A percentile compares a stretch with the other conserved stretches of the same genome.
Evolutionary conservation across 805 yeast species (phyloP).

Genomic region (Pichia pseudocactophila): DNA sequence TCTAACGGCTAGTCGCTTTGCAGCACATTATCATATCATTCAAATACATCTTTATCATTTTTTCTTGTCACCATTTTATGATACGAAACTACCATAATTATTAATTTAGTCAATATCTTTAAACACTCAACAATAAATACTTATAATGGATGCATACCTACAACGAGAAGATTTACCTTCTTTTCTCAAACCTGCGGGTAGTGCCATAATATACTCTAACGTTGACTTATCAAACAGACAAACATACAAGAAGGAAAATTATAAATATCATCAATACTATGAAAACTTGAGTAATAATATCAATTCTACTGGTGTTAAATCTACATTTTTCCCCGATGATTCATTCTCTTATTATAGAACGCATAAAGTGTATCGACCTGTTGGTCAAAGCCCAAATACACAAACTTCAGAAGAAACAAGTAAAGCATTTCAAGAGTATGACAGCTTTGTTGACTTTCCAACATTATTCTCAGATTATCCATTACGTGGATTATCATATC

Average conservation of each 20-base stretch:
- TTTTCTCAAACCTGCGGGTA: conserved; percentile 14
- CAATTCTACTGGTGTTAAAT: neutral
- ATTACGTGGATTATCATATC: conserved; percentile 37
- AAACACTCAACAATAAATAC: neutral
- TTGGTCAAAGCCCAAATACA: conserved; percentile 10
- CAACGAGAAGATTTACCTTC: conserved; percentile 17
- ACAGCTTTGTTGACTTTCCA: conserved; percentile 25
- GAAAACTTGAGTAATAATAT: conserved; percentile 7
- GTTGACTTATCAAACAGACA: conserved; percentile 4
- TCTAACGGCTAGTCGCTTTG: too few species aligned
- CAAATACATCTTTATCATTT: too few species aligned
- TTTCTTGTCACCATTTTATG: too few species aligned
- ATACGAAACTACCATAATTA: too few species aligned
- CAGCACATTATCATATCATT: too few species aligned
- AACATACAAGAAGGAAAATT: conserved; percentile 4
- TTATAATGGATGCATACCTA: neutral
- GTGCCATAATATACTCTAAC: conserved; percentile 13
- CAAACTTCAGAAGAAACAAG: neutral
- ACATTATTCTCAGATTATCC: conserved; percentile 30
- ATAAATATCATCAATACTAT: conserved; percentile 20
- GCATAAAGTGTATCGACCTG: conserved; percentile 11
- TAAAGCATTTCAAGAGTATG: conserved; percentile 10
- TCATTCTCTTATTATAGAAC: conserved; percentile 6
- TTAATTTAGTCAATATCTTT: too few species aligned
- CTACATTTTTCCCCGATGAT: neutral